Base-by-base conservation (phyloP, 1,284 basidiomycete species). In the Ganoderma sp. region DNA sequence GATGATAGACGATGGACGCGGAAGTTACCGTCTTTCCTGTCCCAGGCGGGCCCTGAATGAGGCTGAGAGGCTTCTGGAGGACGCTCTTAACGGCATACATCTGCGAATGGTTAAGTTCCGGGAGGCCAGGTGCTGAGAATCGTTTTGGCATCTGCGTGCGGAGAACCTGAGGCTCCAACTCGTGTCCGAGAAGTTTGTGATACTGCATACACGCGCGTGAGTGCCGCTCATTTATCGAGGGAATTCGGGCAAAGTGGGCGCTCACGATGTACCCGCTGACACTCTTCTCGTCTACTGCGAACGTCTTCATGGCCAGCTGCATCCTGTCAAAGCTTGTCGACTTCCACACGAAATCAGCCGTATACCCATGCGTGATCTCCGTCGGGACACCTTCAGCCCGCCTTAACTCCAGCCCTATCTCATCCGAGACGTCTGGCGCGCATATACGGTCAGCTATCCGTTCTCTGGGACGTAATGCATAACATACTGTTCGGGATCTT, bases 21-120 rank as follows among this genome's bases (percentile, higher is more conserved):
- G 97, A 99, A 0, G 98, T 99, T 67, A 99, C 98, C 0, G 98
- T 99, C 84, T 99, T 99, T 57, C 98, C 98, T 0, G 98, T 99
- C 52, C 98, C 98, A 15, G 98, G 98, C 34, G 98, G 98, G 22
- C 98, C 98, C 84, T 98, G 96, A 75, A 99, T 99, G 67, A 99
- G 86, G 77, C 94, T 96, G 67, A 99, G 88, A n/a, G 97, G 98
- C 80, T 98, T 99, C 80, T 99, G 97, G 22, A 99, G 84, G 4
- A 99, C 98, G 72, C 94, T 96, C 84, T 99, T 99, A 78, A 99
- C 98, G 0, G 98, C 98, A 79, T 94, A 97, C 92, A 99, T 98
- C 79, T 99, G 98, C 45, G 97, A 98, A 78, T 99, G 97, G 77
- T 99, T 99, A 75, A 99, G 90, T 79, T 99, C 98, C 3, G 98